Base-by-base conservation (phyloP, 495 filamentous ascomycete species). In the Aspergillus mulundensis region DNA sequence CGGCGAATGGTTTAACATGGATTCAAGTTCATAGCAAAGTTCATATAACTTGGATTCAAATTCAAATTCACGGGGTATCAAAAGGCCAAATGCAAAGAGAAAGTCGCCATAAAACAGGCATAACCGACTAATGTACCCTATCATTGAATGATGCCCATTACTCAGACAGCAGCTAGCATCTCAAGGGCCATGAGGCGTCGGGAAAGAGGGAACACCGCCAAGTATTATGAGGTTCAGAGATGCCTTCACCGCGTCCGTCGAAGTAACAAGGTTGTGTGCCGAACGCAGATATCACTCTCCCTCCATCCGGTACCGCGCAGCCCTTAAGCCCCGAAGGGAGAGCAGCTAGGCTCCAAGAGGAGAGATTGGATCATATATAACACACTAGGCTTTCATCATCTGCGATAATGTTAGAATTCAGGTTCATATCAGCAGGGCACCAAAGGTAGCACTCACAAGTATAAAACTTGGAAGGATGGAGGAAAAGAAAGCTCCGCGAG, bases 351-450 rank as follows among this genome's bases (percentile, higher is more conserved):
- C 77, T 75, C 70, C 81, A 77, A 73, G 78, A 78, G 78, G 65
- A 77, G 82, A 77, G 16, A 83, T 83, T 81, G 74, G 79, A 81
- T 96, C 90, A 93, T 86, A 86, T 77, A 74, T 63, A 84, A 87
- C 93, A 97, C 93, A 80, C 88, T 88, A 88, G 84, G 89, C 88
- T 96, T 95, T 97, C 94, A 97, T 98, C 94, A 97, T 95, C 89
- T 96, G 69, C 5, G 51, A 58, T 44, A 49, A 25, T 42, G 67
- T 87, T 71, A 87, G 83, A 65, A 66, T 18, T 18, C 28, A 23
- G 15, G 39, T n/a, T n/a, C n/a, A n/a, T n/a, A n/a, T n/a, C n/a
- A 32, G 36, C 30, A 44, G 12, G n/a, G 24, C 3, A 4, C 38
- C 42, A 30, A 54, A 43, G 52, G 50, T 50, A 64, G 53, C 59